Conservation (phyloP, 2,329 filamentous ascomycete species). For the Periglandula ipomoeae region DNA sequence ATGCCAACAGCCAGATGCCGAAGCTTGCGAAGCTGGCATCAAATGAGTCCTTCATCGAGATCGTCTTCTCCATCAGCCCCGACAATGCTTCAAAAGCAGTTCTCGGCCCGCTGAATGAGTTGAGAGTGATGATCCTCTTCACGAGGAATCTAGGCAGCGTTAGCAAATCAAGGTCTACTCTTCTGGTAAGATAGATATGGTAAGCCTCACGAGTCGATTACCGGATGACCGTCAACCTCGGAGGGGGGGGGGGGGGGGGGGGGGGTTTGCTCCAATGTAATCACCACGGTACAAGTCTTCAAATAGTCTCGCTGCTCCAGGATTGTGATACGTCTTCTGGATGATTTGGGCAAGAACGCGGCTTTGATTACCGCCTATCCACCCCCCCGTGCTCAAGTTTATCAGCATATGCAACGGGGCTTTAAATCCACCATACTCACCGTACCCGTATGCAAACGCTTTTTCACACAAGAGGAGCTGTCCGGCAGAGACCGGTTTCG, state of each 20-base stretch:
- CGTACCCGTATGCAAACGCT: conserved; percentile 35
- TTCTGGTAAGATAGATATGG: neutral
- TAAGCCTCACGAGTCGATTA: conserved; percentile 36
- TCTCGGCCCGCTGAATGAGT: conserved; percentile 30
- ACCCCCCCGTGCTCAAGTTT: conserved; percentile 9
- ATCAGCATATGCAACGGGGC: conserved; percentile 21
- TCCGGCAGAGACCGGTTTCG: conserved; percentile 34
- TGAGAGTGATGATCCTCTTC: conserved; percentile 30
- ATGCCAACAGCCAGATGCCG: conserved; percentile 39
- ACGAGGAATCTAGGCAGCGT: conserved; percentile 33
- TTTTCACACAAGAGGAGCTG: conserved; percentile 48
- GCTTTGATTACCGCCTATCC: conserved; percentile 27
- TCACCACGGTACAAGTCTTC: conserved; percentile 29
- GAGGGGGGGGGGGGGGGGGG: too few species aligned
- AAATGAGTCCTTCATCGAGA: too few species aligned
- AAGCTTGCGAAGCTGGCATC: too few species aligned
- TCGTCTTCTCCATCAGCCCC: too few species aligned
- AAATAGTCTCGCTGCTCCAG: conserved; percentile 23
- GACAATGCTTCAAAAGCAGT: conserved; percentile 13
- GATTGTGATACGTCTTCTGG: conserved; percentile 37
- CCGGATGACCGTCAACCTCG: too few species aligned
- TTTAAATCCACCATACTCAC: conserved; percentile 12
- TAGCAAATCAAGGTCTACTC: neutral
- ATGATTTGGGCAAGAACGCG: conserved; percentile 29
- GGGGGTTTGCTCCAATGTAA: too few species aligned